Evolutionary conservation across 176 grass and related monocot species (phyloP), one percentile per base, ranked within the genome.

Genomic region (Tuctoria greenei): DNA sequence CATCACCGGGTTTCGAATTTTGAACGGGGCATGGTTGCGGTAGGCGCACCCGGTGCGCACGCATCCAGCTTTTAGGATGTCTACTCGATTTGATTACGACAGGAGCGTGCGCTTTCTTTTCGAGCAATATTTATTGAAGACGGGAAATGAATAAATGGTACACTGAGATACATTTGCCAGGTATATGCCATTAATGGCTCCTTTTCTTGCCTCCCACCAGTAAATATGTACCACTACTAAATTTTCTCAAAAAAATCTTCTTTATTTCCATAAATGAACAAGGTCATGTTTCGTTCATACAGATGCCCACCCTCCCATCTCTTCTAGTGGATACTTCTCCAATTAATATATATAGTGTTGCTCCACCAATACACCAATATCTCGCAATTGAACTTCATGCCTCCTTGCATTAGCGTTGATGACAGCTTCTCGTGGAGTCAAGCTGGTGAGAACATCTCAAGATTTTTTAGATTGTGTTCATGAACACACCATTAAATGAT

Each of bases 1-100:
- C 61, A 78, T 87, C 79, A 10, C 42, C 52, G 43, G 3, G 55
- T 83, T 88, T 88, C 86, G 76, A 88, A 84, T 80, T 84, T 88
- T 66, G 81, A 88, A 88, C 62, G 37, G n/a, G 18, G 9, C 0
- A 0, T 7, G 26, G 12, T 66, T 15, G 16, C 42, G 74, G 52
- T 83, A 88, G 45, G 0, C 17, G 76, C 76, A 84, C 81, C 37
- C 81, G 10, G 69, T 65, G 13, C n/a, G 13, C n/a, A 45, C 26
- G 36, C 45, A 79, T 75, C 75, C 25, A 54, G 16, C 75, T 63
- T 87, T 87, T 49, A n/a, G 27, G 17, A 9, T 5, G 5, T 76
- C 27, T 81, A 71, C 71, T 69, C 17, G 27, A 9, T 31, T 20
- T 65, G 47, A 21, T 26, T 3, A 46, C 4, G 52, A 47, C 23